Evolutionary conservation across 129 eudicot species (phyloP).

Genomic region (Scalesia atractyloides): DNA sequence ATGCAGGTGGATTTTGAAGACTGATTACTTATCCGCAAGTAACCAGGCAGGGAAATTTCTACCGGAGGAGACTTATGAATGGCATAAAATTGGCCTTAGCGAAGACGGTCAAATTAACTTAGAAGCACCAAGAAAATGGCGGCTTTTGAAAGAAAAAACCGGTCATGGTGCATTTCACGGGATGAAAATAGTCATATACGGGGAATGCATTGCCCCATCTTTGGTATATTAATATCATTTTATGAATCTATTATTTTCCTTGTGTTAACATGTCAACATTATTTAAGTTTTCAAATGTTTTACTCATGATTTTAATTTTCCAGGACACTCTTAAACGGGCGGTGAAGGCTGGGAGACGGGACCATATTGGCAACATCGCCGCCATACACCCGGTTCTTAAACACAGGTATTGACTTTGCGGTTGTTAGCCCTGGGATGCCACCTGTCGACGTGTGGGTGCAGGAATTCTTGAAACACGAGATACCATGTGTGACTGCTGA

Average conservation of each 20-base stretch:
- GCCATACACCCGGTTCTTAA: constrained; percentile 84
- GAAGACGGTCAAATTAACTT: constrained; percentile 84
- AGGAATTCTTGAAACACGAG: constrained; percentile 74
- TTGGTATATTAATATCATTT: constrained; percentile 50
- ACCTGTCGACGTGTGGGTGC: constrained; percentile 86
- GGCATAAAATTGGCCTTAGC: constrained; percentile 75
- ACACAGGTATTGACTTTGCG: constrained; percentile 71
- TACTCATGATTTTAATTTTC: neutral
- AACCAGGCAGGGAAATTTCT: constrained; percentile 71
- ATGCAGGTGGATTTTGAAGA: constrained; percentile 93
- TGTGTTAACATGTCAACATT: neutral
- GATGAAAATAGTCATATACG: constrained; percentile 78
- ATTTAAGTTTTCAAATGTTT: neutral
- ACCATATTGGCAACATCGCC: constrained; percentile 93
- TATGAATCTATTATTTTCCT: neutral
- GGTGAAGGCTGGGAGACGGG: constrained; percentile 97
- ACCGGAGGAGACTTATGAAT: constrained; percentile 87
- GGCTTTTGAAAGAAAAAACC: constrained; percentile 75
- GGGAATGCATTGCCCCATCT: constrained; percentile 96
- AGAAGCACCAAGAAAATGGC: constrained; percentile 98
- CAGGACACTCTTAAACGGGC: constrained; percentile 97
- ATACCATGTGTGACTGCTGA: constrained; percentile 86
- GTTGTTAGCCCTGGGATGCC: constrained; percentile 93
- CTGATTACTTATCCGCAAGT: constrained; percentile 82
- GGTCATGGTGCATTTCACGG: constrained; percentile 94